phyloP scores from a whole-genome alignment of 371 early-diverging fungal genomes.

The Choanephora cucurbitarum region DNA sequence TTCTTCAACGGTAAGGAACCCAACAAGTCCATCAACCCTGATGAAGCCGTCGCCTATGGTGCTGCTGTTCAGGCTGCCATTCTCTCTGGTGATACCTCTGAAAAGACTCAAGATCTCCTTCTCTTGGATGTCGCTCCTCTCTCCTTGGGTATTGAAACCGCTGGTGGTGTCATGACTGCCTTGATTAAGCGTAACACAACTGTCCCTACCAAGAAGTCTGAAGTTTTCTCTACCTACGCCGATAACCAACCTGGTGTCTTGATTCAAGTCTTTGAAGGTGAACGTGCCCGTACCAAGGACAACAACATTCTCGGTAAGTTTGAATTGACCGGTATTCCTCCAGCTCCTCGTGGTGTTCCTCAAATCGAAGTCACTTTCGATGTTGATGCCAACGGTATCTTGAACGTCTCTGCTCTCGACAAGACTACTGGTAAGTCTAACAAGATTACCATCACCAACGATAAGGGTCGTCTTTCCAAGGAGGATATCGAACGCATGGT shows the following conservation, averaged over 20 bases:
- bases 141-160: constrained; percentile 91
- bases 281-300: constrained; percentile 83
- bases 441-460: constrained; percentile 89
- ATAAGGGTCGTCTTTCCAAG: constrained; percentile 87
- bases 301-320: constrained; percentile 87
- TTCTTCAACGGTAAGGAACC: constrained; percentile 91
- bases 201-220: constrained; percentile 88
- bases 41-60: constrained; percentile 94
- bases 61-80: constrained; percentile 93
- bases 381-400: constrained; percentile 88
- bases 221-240: constrained; percentile 89
- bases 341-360: constrained; percentile 87
- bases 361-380: constrained; percentile 93
- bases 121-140: constrained; percentile 86
- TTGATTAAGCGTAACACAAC: constrained; percentile 90
- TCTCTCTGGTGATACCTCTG: constrained; percentile 76
- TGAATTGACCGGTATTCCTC: constrained; percentile 83
- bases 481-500: constrained; percentile 90
- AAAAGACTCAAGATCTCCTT: constrained; percentile 74
- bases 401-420: constrained; percentile 85
- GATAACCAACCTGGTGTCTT: constrained; percentile 93
- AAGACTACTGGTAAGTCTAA: constrained; percentile 79
- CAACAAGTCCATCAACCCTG: constrained; percentile 91
- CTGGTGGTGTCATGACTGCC: constrained; percentile 89
- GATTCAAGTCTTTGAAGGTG: constrained; percentile 92